Evolutionary conservation across 2,329 filamentous ascomycete genomes (phyloP).

Genomic region (Phaeosphaeriaceae sp.): DNA sequence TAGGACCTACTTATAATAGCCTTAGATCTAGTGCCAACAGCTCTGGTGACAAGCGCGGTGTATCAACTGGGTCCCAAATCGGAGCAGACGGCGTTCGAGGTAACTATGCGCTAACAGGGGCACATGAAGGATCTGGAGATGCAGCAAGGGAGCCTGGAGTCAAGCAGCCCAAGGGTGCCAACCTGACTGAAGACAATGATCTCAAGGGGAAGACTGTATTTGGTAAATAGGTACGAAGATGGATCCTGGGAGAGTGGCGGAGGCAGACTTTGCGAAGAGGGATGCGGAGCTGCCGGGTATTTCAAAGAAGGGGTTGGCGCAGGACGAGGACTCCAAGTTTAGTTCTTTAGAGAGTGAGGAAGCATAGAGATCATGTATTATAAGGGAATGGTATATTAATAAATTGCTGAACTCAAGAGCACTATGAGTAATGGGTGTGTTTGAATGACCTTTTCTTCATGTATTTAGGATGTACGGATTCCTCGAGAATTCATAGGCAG

Average conservation of each 20-base stretch:
- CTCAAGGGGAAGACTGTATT: slow-evolving; percentile 29
- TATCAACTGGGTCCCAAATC: slow-evolving; percentile 39
- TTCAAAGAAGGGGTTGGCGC: slow-evolving; percentile 20
- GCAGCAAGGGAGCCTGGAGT: slow-evolving; percentile 34
- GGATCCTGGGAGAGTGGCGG: slow-evolving; percentile 61
- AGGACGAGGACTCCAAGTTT: slow-evolving; percentile 30
- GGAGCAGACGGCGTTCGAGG: slow-evolving; percentile 34
- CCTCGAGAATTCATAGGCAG: too few relatives aligned
- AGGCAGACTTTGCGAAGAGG: slow-evolving; percentile 45
- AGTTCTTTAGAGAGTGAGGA: slow-evolving; percentile 25
- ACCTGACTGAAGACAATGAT: slow-evolving; percentile 54
- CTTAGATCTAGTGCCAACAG: slow-evolving; percentile 21
- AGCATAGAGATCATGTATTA: too few relatives aligned
- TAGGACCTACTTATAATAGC: slow-evolving; percentile 44
- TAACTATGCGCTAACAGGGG: slow-evolving; percentile 47
- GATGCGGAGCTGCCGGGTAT: slow-evolving; percentile 41
- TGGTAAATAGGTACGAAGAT: slow-evolving; percentile 59
- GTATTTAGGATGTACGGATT: too few relatives aligned
- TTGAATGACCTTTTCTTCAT: too few relatives aligned
- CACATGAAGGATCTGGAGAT: slow-evolving; percentile 43
- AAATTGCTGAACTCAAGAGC: too few relatives aligned
- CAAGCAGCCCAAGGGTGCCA: slow-evolving; percentile 58
- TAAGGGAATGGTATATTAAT: too few relatives aligned
- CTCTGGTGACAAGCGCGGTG: slow-evolving; percentile 35
- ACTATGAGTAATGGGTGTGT: background rate